Conservation (phyloP, 768 basidiomycete species). For the Russula vinacea region DNA sequence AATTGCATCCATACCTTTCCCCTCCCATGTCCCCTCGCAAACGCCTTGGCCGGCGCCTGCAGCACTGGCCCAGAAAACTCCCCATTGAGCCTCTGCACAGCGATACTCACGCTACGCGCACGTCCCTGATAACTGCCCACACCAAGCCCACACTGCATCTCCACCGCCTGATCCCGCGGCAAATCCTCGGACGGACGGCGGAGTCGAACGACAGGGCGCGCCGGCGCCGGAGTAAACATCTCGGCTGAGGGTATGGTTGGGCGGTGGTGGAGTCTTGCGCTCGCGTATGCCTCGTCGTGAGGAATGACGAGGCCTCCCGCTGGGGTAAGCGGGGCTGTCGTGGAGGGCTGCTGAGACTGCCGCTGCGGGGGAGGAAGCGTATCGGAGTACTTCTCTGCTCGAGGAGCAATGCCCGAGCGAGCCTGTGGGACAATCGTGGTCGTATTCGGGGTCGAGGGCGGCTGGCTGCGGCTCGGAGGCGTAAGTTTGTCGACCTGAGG, state of each 20-base stretch:
- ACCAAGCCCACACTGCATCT: background rate
- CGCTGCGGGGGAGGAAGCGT: background rate
- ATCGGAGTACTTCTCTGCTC: background rate
- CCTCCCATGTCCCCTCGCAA: constrained; percentile 14
- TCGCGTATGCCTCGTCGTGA: constrained; percentile 15
- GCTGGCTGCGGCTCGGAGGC: background rate
- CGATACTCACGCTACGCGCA: constrained; percentile 16
- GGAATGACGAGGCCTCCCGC: constrained; percentile 6
- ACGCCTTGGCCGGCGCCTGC: background rate
- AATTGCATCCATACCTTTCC: constrained; percentile 8
- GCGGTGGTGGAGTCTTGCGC: constrained; percentile 10
- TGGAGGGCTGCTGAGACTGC: background rate
- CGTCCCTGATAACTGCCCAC: background rate
- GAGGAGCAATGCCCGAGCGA: background rate
- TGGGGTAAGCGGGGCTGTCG: background rate
- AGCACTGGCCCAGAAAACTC: background rate
- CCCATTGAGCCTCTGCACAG: background rate
- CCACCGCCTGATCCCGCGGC: background rate
- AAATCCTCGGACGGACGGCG: constrained; percentile 3
- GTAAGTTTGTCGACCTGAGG: constrained; percentile 11
- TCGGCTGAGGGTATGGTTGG: constrained; percentile 1
- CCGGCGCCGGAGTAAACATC: constrained; percentile 2
- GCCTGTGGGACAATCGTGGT: background rate
- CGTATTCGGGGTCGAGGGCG: no score
- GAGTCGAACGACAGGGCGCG: constrained; percentile 1